A percentile compares a stretch with the other conserved stretches of the same genome.
Evolutionary conservation across 192 early-diverging fungal species (phyloP).

Genomic region (Chytriomyces hyalinus): DNA sequence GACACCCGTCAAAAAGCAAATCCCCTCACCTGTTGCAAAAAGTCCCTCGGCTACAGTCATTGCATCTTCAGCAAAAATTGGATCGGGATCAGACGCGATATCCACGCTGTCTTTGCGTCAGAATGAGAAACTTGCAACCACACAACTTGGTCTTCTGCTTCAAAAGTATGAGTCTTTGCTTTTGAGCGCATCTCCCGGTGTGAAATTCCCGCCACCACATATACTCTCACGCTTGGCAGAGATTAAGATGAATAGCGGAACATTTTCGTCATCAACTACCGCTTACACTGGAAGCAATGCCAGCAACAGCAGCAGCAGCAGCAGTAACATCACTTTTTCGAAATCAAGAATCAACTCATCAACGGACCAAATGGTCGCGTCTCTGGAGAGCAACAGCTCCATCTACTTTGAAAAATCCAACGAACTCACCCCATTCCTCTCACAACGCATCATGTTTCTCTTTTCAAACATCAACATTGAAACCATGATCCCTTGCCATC

Average conservation of each 20-base stretch:
- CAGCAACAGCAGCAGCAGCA: not conserved
- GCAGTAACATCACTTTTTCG: not conserved
- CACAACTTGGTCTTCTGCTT: constrained; percentile 44
- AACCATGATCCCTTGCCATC: constrained; percentile 60
- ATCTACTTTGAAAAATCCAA: constrained; percentile 63
- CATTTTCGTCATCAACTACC: not conserved
- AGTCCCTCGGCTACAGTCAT: no score
- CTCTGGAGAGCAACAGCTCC: constrained; percentile 45
- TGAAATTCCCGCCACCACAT: constrained; percentile 85
- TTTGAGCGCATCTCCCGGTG: constrained; percentile 87
- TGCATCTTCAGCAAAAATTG: no score
- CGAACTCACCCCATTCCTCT: constrained; percentile 69
- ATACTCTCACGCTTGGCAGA: constrained; percentile 59
- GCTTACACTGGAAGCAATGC: no score
- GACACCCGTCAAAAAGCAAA: not conserved
- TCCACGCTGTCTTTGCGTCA: no score
- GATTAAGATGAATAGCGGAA: not conserved
- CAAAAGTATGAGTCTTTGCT: constrained; percentile 71
- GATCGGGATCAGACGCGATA: no score
- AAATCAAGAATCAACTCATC: not conserved
- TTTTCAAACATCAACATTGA: constrained; percentile 71
- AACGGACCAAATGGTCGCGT: constrained; percentile 22
- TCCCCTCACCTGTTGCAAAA: not conserved
- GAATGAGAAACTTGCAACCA: constrained; percentile 7
- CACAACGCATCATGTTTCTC: constrained; percentile 77